Conservation (phyloP, 345 rosid species). For the Anastatica hierochuntica region DNA sequence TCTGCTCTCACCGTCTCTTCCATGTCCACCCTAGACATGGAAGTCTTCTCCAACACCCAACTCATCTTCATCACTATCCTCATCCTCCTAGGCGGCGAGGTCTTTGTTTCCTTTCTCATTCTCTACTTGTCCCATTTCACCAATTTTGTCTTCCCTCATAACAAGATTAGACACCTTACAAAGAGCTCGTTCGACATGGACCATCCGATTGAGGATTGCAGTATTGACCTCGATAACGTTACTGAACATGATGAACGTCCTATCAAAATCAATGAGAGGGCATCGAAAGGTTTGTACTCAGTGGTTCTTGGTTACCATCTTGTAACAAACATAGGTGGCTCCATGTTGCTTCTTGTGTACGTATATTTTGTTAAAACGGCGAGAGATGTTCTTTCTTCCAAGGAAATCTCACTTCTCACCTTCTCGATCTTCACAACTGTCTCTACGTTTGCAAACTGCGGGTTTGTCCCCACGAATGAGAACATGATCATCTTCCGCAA, state of each 20-base stretch:
- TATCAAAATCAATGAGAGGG: constrained; percentile 1
- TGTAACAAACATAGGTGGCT: constrained; percentile 30
- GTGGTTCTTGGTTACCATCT: constrained; percentile 40
- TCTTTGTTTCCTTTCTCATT: constrained; percentile 46
- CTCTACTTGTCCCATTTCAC: constrained; percentile 15
- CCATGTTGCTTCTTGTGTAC: constrained; percentile 27
- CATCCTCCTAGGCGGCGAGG: constrained; percentile 55
- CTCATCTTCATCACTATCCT: constrained; percentile 42
- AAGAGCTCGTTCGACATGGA: neutral
- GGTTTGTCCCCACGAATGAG: constrained; percentile 66
- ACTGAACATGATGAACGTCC: neutral
- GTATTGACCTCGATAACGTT: neutral
- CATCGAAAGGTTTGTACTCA: constrained; percentile 26
- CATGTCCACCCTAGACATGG: constrained; percentile 78
- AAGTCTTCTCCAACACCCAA: constrained; percentile 59
- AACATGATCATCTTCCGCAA: constrained; percentile 51
- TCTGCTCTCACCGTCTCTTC: constrained; percentile 60
- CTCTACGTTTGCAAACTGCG: constrained; percentile 51
- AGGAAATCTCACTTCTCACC: constrained; percentile 25
- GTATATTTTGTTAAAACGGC: constrained; percentile 29
- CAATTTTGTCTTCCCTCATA: constrained; percentile 5
- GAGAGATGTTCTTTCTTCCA: constrained; percentile 28
- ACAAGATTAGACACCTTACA: constrained; percentile 4
- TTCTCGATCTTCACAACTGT: constrained; percentile 47
- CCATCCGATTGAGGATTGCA: neutral